Evolutionary conservation across 495 filamentous ascomycete species (phyloP).

Genomic region (Sordaria brevicollis): DNA sequence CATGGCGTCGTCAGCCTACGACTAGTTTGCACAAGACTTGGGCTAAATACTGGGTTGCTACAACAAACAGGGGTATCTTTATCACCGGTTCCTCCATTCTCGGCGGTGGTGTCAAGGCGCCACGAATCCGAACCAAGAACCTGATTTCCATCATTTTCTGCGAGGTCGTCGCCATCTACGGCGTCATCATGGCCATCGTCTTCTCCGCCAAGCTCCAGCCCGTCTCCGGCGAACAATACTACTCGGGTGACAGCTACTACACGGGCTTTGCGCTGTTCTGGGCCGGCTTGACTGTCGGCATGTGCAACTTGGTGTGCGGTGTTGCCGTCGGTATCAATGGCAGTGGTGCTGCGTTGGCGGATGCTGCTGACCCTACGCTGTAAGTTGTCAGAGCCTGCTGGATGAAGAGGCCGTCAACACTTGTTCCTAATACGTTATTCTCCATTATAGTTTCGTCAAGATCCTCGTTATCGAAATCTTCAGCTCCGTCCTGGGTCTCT

Average conservation of each 20-base stretch:
- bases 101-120: conserved; percentile 90
- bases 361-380: conserved; percentile 88
- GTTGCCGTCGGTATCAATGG: conserved; percentile 97
- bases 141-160: conserved; percentile 99
- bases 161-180: conserved; percentile 99
- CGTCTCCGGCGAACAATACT: conserved; percentile 50
- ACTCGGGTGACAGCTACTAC: conserved; percentile 70
- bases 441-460: conserved; percentile 73
- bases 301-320: conserved; percentile 93
- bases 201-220: conserved; percentile 81
- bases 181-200: conserved; percentile 98
- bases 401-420: not conserved
- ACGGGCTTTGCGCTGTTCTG: conserved; percentile 97
- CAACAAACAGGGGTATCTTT: conserved; percentile 77
- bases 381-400: conserved; percentile 36
- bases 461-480: conserved; percentile 99
- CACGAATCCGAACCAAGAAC: conserved; percentile 97
- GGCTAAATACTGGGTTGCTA: not conserved
- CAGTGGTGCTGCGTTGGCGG: conserved; percentile 88
- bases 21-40: not conserved
- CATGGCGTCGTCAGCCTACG: not conserved
- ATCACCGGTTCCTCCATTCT: conserved; percentile 98
- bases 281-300: conserved; percentile 84
- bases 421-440: conserved; percentile 11
- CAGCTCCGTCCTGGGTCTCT: conserved; percentile 95